Conservation (phyloP, 371 early-diverging fungal species). For the Mortierella sp. region DNA sequence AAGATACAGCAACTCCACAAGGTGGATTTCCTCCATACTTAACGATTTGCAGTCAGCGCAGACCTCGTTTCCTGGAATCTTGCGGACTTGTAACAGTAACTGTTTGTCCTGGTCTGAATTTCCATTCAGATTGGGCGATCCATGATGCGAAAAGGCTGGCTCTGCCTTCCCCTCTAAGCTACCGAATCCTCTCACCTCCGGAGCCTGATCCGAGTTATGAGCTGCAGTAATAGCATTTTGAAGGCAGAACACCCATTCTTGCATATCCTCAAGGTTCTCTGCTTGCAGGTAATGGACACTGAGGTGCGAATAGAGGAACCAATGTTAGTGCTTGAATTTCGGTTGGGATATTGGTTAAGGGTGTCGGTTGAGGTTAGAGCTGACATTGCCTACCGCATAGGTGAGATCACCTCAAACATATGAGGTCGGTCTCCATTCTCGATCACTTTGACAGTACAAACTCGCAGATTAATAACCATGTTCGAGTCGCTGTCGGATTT, state of each 20-base stretch:
- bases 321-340: background rate
- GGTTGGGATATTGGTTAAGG: background rate
- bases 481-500: slow-evolving; percentile 59
- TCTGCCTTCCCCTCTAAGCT: slow-evolving; percentile 33
- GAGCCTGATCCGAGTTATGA: slow-evolving; percentile 66
- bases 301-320: background rate
- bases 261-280: slow-evolving; percentile 80
- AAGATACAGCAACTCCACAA: background rate
- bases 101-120: slow-evolving; percentile 50
- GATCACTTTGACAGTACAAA: slow-evolving; percentile 82
- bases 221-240: slow-evolving; percentile 79
- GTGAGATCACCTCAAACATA: slow-evolving; percentile 89
- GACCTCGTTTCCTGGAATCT: slow-evolving; percentile 42
- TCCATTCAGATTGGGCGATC: slow-evolving; percentile 53
- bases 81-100: slow-evolving; percentile 44
- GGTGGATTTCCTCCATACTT: slow-evolving; percentile 16
- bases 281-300: slow-evolving; percentile 85
- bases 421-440: slow-evolving; percentile 81
- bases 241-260: slow-evolving; percentile 85
- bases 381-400: slow-evolving; percentile 67
- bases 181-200: slow-evolving; percentile 55
- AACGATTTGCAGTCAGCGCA: slow-evolving; percentile 48
- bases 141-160: slow-evolving; percentile 32
- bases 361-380: background rate
- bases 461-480: slow-evolving; percentile 72